Base-by-base conservation (phyloP, 805 yeast genomes). In the Allodekkera sacchari region DNA sequence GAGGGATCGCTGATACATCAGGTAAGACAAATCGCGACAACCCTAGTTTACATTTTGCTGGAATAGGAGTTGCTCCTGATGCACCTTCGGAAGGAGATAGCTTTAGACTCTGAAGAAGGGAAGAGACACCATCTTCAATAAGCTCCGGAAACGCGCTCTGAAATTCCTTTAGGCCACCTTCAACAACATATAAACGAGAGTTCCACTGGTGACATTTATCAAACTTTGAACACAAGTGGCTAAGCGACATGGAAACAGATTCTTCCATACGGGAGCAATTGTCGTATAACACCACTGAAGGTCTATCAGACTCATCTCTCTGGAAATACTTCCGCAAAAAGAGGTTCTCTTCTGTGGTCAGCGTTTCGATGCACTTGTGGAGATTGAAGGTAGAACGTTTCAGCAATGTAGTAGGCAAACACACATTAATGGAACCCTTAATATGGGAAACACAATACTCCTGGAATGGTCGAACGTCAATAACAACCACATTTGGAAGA, bases 341-440 rank as follows among this genome's bases (percentile, higher is more conserved):
- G 3, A 43, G 32, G 39, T 65, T 68, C 35, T 78, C 87, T 34
- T 59, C 58, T 5, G 55, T 43, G 0, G 83, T 73, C 30, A 81
- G 55, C 19, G 83, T 76, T 31, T 69, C 72, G 16, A 81, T 57
- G 43, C 84, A 75, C 47, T 75, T 66, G 28, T 59, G 60, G 34
- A 88, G 60, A 3, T 76, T 74, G 46, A 83, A 88, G 32, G 77
- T 79, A 20, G 75, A 62, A 41, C 97, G 68, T 50, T 77, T 82
- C 40, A 88, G 59, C 25, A 88, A 62, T 1, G 96, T 88, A n/a
- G 95, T 80, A 2, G 97, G 96, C 10, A 88, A 58, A 53, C 94
- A 83, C 22, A 89, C 68, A 50, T 84, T 84, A 27, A 83, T 61
- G 1, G 96, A 71, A 25, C 68, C 62, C 4, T 44, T 47, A 9